phyloP scores from a whole-genome alignment of 208 protist genomes.

The Leishmania turanica region DNA sequence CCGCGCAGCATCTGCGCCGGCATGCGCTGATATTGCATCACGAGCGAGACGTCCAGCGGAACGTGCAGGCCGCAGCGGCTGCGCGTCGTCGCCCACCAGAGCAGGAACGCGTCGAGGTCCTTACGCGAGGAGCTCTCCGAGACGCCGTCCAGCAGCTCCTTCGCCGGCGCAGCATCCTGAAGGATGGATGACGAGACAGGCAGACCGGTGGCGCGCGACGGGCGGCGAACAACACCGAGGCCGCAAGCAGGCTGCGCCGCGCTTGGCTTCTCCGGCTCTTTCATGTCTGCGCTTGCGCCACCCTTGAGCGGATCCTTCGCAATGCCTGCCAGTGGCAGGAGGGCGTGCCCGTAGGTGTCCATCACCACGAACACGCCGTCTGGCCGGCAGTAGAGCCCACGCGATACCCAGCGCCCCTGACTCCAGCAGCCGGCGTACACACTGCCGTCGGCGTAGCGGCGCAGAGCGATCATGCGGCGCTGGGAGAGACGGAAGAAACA shows the following conservation, averaged over 20 bases:
- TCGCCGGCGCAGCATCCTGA: constrained; percentile 48
- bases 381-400: constrained; percentile 71
- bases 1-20: constrained; percentile 29
- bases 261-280: neutral
- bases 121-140: constrained; percentile 44
- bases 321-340: constrained; percentile 24
- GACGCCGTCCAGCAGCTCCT: constrained; percentile 45
- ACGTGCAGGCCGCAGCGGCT: constrained; percentile 46
- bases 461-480: constrained; percentile 67
- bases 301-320: constrained; percentile 6
- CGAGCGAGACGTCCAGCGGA: constrained; percentile 49
- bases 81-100: constrained; percentile 71
- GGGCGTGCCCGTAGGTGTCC: constrained; percentile 49
- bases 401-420: constrained; percentile 66
- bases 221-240: constrained; percentile 3
- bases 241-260: constrained; percentile 6
- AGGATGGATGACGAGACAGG: constrained; percentile 34
- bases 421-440: constrained; percentile 87
- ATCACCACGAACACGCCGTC: constrained; percentile 81
- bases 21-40: constrained; percentile 36
- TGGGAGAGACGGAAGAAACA: constrained; percentile 75
- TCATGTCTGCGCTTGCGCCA: neutral
- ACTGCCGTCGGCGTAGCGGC: constrained; percentile 58
- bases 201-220: constrained; percentile 5
- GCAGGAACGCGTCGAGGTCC: constrained; percentile 67